Conservation (phyloP, 2,329 filamentous ascomycete species). For the Tolypocladium paradoxum region DNA sequence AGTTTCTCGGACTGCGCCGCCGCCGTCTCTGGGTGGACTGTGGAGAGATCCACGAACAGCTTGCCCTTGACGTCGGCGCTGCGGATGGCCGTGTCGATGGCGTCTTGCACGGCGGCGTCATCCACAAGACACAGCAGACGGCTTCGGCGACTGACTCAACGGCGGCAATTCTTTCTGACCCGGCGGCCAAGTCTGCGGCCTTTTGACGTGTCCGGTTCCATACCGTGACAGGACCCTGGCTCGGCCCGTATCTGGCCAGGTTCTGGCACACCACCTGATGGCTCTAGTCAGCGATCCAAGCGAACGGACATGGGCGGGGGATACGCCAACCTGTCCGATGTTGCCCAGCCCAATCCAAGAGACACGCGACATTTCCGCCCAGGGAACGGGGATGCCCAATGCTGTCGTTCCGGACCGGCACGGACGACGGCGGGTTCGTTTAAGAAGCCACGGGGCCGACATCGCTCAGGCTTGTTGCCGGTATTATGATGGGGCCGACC, state of each 20-base stretch:
- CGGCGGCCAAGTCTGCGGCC: neutral
- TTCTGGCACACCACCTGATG: neutral
- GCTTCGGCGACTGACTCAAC: neutral
- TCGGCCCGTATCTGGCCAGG: neutral
- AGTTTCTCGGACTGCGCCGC: neutral
- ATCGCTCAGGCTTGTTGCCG: neutral
- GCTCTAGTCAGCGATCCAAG: neutral
- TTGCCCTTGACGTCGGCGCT: neutral
- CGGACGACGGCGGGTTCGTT: neutral
- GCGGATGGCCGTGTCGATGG: neutral
- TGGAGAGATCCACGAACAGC: neutral
- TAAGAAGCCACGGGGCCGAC: neutral
- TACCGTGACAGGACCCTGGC: neutral
- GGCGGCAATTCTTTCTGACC: neutral
- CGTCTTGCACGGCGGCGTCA: neutral
- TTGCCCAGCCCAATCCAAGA: neutral
- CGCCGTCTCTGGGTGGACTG: neutral
- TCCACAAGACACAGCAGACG: neutral
- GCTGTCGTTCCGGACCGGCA: neutral
- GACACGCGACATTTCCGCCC: neutral
- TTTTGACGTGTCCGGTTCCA: constrained; percentile 1
- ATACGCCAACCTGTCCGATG: neutral
- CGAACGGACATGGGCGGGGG: fast-evolving
- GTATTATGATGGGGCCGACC: neutral
- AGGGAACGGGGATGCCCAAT: neutral